Evolutionary conservation across 169 alveolate genomes (phyloP).

Genomic region (Cryptosporidium canis): DNA sequence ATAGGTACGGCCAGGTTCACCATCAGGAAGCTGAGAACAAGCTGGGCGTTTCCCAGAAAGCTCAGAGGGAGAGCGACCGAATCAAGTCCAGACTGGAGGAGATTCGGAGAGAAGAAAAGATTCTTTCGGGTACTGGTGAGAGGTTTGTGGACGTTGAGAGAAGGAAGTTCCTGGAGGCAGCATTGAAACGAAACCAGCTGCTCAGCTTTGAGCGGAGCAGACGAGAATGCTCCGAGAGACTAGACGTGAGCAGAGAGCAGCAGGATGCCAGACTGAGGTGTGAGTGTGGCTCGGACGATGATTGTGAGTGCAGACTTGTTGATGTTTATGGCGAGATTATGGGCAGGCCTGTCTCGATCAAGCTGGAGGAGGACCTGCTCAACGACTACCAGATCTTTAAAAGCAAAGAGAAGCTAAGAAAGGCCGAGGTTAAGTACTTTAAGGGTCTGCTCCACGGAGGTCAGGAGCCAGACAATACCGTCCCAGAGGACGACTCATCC

Average conservation of each 20-base stretch:
- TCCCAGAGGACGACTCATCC: too few species aligned
- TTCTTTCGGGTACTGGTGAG: neutral
- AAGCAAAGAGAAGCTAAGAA: neutral
- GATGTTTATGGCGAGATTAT: slow-evolving; percentile 33
- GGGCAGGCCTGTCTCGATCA: slow-evolving; percentile 38
- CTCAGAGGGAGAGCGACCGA: slow-evolving; percentile 30
- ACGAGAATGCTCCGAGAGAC: neutral
- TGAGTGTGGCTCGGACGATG: neutral
- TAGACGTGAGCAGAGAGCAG: neutral
- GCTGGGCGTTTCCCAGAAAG: neutral
- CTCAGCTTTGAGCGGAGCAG: neutral
- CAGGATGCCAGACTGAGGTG: slow-evolving; percentile 14
- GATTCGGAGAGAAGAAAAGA: neutral
- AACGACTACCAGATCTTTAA: neutral
- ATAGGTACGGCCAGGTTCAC: slow-evolving; percentile 19
- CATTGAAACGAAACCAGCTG: slow-evolving; percentile 13
- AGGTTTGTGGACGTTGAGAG: slow-evolving; percentile 42
- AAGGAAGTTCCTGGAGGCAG: slow-evolving; percentile 52
- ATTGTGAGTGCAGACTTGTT: slow-evolving; percentile 16
- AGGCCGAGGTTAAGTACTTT: slow-evolving; percentile 5
- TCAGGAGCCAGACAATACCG: neutral
- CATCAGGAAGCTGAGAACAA: slow-evolving; percentile 8
- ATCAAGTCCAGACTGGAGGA: neutral
- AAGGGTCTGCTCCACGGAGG: slow-evolving; percentile 1
- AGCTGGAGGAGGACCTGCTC: slow-evolving; percentile 47